Base-by-base conservation (phyloP, 1,139 yeast species). In the Candida labiduridarum region DNA sequence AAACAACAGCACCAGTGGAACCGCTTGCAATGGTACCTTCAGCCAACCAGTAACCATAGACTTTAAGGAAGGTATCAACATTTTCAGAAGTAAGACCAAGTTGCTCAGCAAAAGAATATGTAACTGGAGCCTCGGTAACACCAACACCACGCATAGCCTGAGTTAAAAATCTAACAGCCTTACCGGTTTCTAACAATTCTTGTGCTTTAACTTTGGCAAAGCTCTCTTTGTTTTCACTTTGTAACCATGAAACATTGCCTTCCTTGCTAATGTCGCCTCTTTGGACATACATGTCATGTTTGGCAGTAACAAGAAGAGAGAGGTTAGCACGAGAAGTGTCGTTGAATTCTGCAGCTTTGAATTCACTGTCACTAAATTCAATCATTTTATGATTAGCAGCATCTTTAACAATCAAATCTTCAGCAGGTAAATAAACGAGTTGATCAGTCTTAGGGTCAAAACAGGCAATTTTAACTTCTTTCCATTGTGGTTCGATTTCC, bases 211-310 rank as follows among this genome's bases (percentile, higher is more conserved):
- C 10, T 29, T 29, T 29, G 12, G 31, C 31, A 29, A 29, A 29
- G 31, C 22, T 19, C 22, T 29, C 31, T 10, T 29, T 6, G 31
- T 9, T 29, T 10, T 2, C 31, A 29, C 8, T 12, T 29, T 29
- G 22, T 25, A 18, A 19, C 15, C 25, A n/a, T 18, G 22, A 14
- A 19, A 18, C 30, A 8, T 22, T 8, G 30, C 22, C 31, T 10
- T 18, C 31, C n/a, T 25, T 14, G 18, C 5, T 15, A 16, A 40
- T 25, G n/a, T 14, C n/a, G 14, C 41, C 41, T 29, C 19, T 15
- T 46, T 46, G 45, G 25, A 47, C 50, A 34, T 44, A 47, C 50
- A 46, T 46, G 41, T 46, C 49, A 16, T 46, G 49, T 10, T 41
- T 31, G n/a, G 33, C 45, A 35, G 49, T 46, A 27, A 46, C 49